Evolutionary conservation across 305 asterid species (phyloP).

Genomic region (Solanum hybrid): DNA sequence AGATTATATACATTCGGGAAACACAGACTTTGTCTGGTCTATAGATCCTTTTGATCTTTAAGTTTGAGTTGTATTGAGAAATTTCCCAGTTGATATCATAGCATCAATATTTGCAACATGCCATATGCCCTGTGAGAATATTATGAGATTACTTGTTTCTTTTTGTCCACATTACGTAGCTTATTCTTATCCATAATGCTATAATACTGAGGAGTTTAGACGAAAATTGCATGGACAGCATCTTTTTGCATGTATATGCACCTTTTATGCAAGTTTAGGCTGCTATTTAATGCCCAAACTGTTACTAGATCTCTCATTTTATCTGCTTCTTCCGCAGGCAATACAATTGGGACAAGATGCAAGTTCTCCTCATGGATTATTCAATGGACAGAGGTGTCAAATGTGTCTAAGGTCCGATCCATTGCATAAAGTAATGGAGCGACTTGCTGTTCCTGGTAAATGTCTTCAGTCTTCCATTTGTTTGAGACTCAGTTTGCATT

Average conservation of each 20-base stretch:
- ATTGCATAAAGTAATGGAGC: conserved; percentile 62
- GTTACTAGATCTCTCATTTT: not conserved
- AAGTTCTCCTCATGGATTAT: conserved; percentile 33
- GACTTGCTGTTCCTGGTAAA: conserved; percentile 52
- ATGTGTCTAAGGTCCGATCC: conserved; percentile 66
- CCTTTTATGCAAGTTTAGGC: not conserved
- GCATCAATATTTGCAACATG: not conserved
- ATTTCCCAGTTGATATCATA: not conserved
- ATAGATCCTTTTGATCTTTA: not conserved
- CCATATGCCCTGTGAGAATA: not conserved
- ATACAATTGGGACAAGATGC: conserved; percentile 61
- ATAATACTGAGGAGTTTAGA: not conserved
- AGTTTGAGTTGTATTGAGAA: not conserved
- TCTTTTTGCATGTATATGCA: not conserved
- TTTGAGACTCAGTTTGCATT: not conserved
- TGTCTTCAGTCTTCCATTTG: not conserved
- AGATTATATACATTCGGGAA: not conserved
- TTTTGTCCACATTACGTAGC: not conserved
- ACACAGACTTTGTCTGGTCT: not conserved
- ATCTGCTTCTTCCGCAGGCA: conserved; percentile 24
- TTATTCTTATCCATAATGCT: not conserved
- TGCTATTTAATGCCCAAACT: not conserved
- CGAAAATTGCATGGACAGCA: not conserved
- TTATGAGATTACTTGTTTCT: not conserved
- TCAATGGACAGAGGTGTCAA: conserved; percentile 55